Percentiles rank a stretch among this genome's conserved stretches.
Conservation (phyloP, 441 rosid genomes). For the Populus hybrid region DNA sequence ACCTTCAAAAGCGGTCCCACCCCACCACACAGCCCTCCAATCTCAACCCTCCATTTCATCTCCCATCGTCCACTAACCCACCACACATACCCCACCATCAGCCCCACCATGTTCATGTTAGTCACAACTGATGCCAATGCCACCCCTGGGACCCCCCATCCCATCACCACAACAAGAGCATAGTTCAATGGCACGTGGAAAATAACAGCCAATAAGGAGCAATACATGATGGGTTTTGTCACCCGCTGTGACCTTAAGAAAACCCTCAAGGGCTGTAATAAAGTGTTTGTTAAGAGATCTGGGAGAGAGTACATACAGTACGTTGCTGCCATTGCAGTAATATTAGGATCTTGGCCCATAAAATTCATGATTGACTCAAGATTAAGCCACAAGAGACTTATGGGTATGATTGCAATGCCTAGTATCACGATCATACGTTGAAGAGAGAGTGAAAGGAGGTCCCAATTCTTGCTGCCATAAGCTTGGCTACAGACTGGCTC, state of each 20-base stretch:
- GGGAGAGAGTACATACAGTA: conserved; percentile 84
- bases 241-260: conserved; percentile 74
- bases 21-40: conserved; percentile 51
- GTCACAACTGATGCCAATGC: conserved; percentile 90
- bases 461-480: conserved; percentile 85
- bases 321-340: conserved; percentile 80
- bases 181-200: conserved; percentile 91
- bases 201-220: conserved; percentile 64
- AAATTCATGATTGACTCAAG: conserved; percentile 81
- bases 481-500: conserved; percentile 99
- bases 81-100: conserved; percentile 82
- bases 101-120: conserved; percentile 68
- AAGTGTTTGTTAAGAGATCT: conserved; percentile 77
- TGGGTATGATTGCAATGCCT: conserved; percentile 66
- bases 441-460: conserved; percentile 77
- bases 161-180: conserved; percentile 46
- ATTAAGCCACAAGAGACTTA: conserved; percentile 73
- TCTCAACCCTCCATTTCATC: conserved; percentile 42
- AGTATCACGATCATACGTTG: conserved; percentile 85
- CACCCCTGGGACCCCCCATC: conserved; percentile 84
- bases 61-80: conserved; percentile 44
- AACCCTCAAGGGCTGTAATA: conserved; percentile 78
- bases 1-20: conserved; percentile 65
- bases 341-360: conserved; percentile 76
- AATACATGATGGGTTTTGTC: conserved; percentile 94